Evolutionary conservation across 768 basidiomycete species (phyloP).

Genomic region (Lactarius psammicola): DNA sequence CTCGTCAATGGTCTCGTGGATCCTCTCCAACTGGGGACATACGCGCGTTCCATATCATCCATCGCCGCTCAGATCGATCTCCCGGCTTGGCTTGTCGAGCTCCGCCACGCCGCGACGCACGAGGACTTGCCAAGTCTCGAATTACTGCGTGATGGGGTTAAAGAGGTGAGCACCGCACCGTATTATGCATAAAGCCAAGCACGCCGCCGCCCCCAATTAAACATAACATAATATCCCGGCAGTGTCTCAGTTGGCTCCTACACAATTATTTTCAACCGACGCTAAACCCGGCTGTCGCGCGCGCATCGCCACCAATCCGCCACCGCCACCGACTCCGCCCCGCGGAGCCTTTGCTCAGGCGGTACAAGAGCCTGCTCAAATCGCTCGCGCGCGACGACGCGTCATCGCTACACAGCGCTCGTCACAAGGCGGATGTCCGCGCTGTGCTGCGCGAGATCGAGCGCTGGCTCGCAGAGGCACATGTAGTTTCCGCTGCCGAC

Average conservation of each 20-base stretch:
- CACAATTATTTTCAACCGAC: constrained; percentile 83
- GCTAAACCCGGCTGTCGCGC: constrained; percentile 46
- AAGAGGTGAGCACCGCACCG: constrained; percentile 54
- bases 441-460: constrained; percentile 61
- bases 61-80: constrained; percentile 85
- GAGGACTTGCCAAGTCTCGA: constrained; percentile 88
- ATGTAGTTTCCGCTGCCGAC: constrained; percentile 59
- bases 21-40: constrained; percentile 84
- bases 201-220: not conserved
- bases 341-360: constrained; percentile 63
- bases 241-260: constrained; percentile 84
- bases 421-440: constrained; percentile 50
- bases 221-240: not conserved
- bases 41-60: constrained; percentile 85
- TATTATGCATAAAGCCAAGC: no score
- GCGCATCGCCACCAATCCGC: constrained; percentile 33
- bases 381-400: constrained; percentile 55
- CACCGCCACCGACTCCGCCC: constrained; percentile 47
- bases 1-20: constrained; percentile 96
- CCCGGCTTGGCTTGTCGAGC: constrained; percentile 85
- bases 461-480: constrained; percentile 75
- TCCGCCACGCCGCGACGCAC: constrained; percentile 94
- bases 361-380: constrained; percentile 72
- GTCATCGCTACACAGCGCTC: constrained; percentile 41
- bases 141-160: constrained; percentile 70